These are phyloP conservation scores for Lipomyces yamanashiensis DNA, from an alignment of 805 yeast species.

Conservation along the genomic window DNA sequence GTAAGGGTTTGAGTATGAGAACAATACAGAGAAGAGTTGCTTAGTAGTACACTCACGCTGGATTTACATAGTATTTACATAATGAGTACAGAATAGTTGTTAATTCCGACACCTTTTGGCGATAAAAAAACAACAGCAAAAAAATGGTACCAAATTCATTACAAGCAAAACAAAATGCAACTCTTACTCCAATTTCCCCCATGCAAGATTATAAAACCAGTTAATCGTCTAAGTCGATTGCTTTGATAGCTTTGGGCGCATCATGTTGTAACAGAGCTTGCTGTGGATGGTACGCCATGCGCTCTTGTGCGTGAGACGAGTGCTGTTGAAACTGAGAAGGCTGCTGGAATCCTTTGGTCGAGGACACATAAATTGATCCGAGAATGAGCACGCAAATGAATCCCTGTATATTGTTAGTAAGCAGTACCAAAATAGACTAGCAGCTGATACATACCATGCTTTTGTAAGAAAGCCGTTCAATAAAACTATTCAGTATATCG, in stretches of 20 bases:
- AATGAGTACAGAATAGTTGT: not conserved
- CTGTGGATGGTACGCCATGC: slow-evolving; percentile 3
- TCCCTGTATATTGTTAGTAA: slow-evolving; percentile 7
- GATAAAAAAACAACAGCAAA: not conserved
- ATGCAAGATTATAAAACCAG: not conserved
- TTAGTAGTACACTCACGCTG: too few relatives aligned
- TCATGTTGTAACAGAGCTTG: not conserved
- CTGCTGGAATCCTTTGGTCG: slow-evolving; percentile 22
- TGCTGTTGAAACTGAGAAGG: not conserved
- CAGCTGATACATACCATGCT: slow-evolving; percentile 48
- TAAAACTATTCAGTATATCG: slow-evolving; percentile 76
- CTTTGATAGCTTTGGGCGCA: slow-evolving; percentile 1
- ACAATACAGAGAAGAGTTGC: too few relatives aligned
- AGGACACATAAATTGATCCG: slow-evolving; percentile 57
- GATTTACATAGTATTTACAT: too few relatives aligned
- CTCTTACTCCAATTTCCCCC: not conserved
- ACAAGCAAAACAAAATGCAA: not conserved
- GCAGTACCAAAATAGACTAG: slow-evolving; percentile 38
- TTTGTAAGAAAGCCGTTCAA: slow-evolving; percentile 72
- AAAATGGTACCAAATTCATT: not conserved
- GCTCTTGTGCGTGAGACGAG: slow-evolving; percentile 4
- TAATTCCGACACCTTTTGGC: not conserved
- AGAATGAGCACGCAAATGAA: slow-evolving; percentile 53
- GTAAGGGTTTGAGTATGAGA: too few relatives aligned
- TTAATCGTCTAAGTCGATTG: slow-evolving; percentile 3